A percentile compares a stretch with the other conserved stretches of the same genome.
Conservation (phyloP, 768 basidiomycete genomes). For the Suillus subaureus region DNA sequence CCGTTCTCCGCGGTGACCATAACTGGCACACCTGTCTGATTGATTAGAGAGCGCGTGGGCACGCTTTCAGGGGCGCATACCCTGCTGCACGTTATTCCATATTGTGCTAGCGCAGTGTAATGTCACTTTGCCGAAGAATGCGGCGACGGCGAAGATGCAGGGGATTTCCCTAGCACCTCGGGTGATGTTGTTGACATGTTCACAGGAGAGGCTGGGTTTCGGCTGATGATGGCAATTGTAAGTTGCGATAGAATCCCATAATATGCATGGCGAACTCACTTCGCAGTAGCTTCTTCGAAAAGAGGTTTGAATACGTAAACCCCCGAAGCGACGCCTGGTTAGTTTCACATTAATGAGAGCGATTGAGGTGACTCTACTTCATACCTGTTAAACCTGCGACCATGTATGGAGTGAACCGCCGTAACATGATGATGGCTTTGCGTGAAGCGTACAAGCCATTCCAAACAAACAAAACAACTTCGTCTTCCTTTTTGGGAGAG, state of each 20-base stretch:
- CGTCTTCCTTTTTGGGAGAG: not conserved
- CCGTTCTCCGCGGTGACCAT: constrained; percentile 2
- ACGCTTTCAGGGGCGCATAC: constrained; percentile 7
- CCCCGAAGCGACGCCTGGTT: constrained; percentile 59
- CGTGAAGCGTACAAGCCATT: not conserved
- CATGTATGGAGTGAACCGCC: constrained; percentile 50
- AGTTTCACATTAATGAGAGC: not conserved
- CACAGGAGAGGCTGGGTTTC: not conserved
- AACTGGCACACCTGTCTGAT: not conserved
- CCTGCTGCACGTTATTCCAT: constrained; percentile 2
- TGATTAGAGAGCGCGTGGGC: not conserved
- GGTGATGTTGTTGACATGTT: not conserved
- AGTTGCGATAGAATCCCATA: not conserved
- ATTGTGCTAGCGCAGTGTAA: not conserved
- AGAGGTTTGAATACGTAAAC: constrained; percentile 67
- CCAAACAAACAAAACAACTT: not conserved
- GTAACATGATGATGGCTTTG: constrained; percentile 33
- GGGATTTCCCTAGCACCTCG: constrained; percentile 4
- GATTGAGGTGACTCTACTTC: constrained; percentile 8
- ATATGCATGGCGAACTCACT: constrained; percentile 17
- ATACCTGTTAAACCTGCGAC: constrained; percentile 62
- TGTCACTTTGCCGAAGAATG: constrained; percentile 8
- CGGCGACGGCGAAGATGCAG: constrained; percentile 5
- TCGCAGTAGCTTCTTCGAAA: constrained; percentile 24
- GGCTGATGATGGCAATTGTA: not conserved